Base-by-base conservation (phyloP, 805 yeast genomes). In the Ogataea methylovora region DNA sequence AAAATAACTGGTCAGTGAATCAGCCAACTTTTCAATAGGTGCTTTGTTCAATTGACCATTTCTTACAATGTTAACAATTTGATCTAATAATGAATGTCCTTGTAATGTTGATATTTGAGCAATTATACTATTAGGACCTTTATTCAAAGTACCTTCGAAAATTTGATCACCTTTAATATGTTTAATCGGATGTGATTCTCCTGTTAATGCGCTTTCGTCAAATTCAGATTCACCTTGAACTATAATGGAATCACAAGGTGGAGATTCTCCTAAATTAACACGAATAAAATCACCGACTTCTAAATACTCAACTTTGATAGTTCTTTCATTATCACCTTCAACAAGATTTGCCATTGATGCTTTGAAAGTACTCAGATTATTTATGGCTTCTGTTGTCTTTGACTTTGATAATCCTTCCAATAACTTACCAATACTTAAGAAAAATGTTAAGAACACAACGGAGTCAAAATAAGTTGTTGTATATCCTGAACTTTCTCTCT, bases 401-500 rank as follows among this genome's bases (percentile, higher is more conserved):
- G 69, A 63, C 49, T 80, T 83, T 2, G 88, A 75, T 42, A 68
- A 67, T 20, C 79, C 65, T 52, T 83, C 90, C 31, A 83, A 61
- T 20, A 79, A 59, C 29, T 85, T 67, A 1, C 94, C 94, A 38
- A 80, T 73, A 31, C 83, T 61, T 36, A 83, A 57, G 54, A 83
- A 83, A 47, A 83, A 74, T 0, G 87, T 71, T 42, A 83, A 61
- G 48, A 83, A 83, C 3, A 83, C 84, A 20, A 82, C 90, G 5
- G 88, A 77, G 48, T 83, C 94, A 50, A 83, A 83, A 46, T 79
- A 83, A 0, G 84, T 77, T 4, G 85, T 78, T 12, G 73, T 66
- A 38, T 67, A 66, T 1, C 74, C 80, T 29, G 45, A 57, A 20
- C 49, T 35, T 22, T 40, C 36, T 29, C 38, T 45, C 4, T 34